Base-by-base conservation (phyloP, 805 yeast species). In the Candida sonorensis region DNA sequence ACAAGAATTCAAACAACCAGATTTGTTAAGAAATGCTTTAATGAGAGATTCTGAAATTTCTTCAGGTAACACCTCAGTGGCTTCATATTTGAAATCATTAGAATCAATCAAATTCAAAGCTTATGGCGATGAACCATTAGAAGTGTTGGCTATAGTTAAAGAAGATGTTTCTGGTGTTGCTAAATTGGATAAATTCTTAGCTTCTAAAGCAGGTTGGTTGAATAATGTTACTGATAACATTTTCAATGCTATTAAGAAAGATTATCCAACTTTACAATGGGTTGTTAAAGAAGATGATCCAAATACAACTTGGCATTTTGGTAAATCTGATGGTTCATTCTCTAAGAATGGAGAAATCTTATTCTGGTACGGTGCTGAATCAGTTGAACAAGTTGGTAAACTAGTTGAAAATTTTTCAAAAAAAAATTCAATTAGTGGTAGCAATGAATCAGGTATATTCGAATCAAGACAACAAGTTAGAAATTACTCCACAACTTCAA, bases 191-290 rank as follows among this genome's bases (percentile, higher is more conserved):
- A 86, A 84, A 62, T 86, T 92, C 55, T 67, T 87, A 44, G 85
- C 94, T 16, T 74, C 94, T 15, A 80, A 82, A 56, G 72, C 81
- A 34, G 97, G 97, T 28, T 92, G 99, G 99, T 79, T 90, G 55
- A 92, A 92, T 65, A 90, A 90, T 44, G 96, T 92, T 34, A 82
- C 95, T 37, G 99, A 92, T 55, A 90, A 88, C 60, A 81, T 92
- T 32, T 92, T 94, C 74, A 72, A 69, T 33, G 77, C 94, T 11
- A 70, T 92, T 48, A 76, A 69, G 48, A 79, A 77, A 47, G 95
- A 88, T 53, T 81, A 74, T 59, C 47, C 68, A 21, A 59, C 78
- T 6, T 67, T 92, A 49, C 87, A 78, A 59, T 92, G 98, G 98
- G 72, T 77, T 29, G 90, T 86, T 29, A 71, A 77, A 46, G 97